Evolutionary conservation across 1,139 yeast genomes (phyloP).

Genomic region (Yamadazyma buinensis): DNA sequence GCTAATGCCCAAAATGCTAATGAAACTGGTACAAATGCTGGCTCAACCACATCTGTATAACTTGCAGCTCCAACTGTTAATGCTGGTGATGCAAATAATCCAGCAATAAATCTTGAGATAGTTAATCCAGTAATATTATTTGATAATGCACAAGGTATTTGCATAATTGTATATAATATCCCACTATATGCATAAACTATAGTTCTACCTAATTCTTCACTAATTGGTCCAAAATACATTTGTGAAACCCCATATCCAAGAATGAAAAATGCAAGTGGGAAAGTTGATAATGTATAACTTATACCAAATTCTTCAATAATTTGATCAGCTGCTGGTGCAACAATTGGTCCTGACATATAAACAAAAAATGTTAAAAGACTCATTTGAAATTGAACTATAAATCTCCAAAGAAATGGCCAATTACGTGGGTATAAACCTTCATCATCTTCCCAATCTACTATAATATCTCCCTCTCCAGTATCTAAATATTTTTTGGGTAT

Average conservation of each 20-base stretch:
- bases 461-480: not conserved
- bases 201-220: conserved; percentile 58
- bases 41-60: conserved; percentile 11
- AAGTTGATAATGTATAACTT: conserved; percentile 38
- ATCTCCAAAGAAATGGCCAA: conserved; percentile 22
- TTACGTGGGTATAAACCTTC: conserved; percentile 26
- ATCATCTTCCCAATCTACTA: conserved; percentile 13
- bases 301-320: conserved; percentile 42
- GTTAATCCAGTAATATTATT: conserved; percentile 28
- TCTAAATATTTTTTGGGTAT: conserved; percentile 28
- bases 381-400: conserved; percentile 19
- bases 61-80: conserved; percentile 38
- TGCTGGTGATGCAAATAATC: conserved; percentile 34
- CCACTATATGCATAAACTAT: conserved; percentile 28
- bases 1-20: conserved; percentile 29
- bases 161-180: conserved; percentile 28
- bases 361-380: conserved; percentile 21
- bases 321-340: conserved; percentile 26
- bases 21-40: conserved; percentile 22
- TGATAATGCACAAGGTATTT: conserved; percentile 31
- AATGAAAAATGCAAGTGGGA: conserved; percentile 40
- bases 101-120: conserved; percentile 30
- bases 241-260: conserved; percentile 59
- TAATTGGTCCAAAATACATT: conserved; percentile 49
- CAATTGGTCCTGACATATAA: conserved; percentile 28